Evolutionary conservation across 2,329 filamentous ascomycete species (phyloP).

Genomic region (Fusarium annulatum): DNA sequence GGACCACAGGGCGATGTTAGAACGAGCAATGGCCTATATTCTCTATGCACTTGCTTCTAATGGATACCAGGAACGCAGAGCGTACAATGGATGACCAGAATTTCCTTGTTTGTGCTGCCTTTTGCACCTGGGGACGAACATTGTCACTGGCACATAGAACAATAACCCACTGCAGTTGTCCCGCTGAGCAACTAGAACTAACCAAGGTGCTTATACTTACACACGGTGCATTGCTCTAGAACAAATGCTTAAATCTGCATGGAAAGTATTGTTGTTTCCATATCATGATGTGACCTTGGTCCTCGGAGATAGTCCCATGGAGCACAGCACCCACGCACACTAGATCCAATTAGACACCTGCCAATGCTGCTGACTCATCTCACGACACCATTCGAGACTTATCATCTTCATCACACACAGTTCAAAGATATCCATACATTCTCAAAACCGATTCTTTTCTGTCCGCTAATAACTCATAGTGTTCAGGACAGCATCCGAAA

Average conservation of each 20-base stretch:
- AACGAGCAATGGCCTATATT: neutral
- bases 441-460: neutral
- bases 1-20: neutral
- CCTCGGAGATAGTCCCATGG: neutral
- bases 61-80: neutral
- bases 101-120: neutral
- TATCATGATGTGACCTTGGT: neutral
- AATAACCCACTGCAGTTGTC: neutral
- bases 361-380: slow-evolving; percentile 44
- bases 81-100: neutral
- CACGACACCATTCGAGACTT: slow-evolving; percentile 15
- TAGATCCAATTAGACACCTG: slow-evolving; percentile 34
- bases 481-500: neutral
- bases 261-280: neutral
- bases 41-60: neutral
- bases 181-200: neutral
- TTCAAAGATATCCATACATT: neutral
- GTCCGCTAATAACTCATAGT: neutral
- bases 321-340: neutral
- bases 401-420: neutral
- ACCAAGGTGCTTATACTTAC: neutral
- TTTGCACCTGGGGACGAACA: neutral
- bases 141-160: slow-evolving; percentile 2
- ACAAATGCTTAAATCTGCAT: neutral
- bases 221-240: neutral